A percentile compares a stretch with the other conserved stretches of the same genome.
These are phyloP conservation scores for Hypomontagnella monticulosa DNA, from an alignment of 495 filamentous ascomycete species.

Conservation along the genomic window DNA sequence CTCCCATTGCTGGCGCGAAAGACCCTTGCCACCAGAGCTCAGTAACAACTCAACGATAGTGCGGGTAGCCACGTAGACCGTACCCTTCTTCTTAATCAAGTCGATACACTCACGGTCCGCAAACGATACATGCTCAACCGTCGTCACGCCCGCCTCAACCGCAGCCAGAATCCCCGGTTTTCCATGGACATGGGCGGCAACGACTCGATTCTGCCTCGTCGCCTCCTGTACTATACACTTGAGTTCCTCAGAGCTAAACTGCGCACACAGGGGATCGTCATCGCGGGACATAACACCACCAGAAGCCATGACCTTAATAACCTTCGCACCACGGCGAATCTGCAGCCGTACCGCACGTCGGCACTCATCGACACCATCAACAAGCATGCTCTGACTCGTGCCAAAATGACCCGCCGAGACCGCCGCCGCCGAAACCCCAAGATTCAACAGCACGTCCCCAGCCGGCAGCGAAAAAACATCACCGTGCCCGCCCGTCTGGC, in stretches of 20 bases:
- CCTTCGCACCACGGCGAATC: constrained; percentile 59
- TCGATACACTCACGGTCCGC: constrained; percentile 58
- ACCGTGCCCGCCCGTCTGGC: constrained; percentile 61
- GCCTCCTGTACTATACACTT: constrained; percentile 61
- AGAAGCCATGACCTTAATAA: constrained; percentile 62
- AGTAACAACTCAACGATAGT: constrained; percentile 51
- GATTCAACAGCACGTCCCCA: constrained; percentile 45
- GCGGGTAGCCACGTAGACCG: constrained; percentile 57
- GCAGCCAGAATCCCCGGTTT: constrained; percentile 62
- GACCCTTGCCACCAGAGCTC: constrained; percentile 41
- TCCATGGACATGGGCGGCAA: constrained; percentile 63
- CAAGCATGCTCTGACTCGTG: constrained; percentile 39
- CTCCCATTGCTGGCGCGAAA: constrained; percentile 49
- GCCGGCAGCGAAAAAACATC: constrained; percentile 54
- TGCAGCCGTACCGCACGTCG: constrained; percentile 57
- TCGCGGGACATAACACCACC: constrained; percentile 58
- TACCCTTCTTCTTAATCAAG: constrained; percentile 58
- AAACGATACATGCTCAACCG: constrained; percentile 59
- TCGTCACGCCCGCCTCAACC: constrained; percentile 55
- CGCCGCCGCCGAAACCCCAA: constrained; percentile 31
- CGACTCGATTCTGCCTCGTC: constrained; percentile 50
- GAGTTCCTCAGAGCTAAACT: constrained; percentile 63
- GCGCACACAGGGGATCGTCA: constrained; percentile 57
- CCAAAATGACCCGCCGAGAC: constrained; percentile 43
- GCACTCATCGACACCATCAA: constrained; percentile 61